phyloP scores from a whole-genome alignment of 2,329 filamentous ascomycete species.

The Alternaria postmessia region DNA sequence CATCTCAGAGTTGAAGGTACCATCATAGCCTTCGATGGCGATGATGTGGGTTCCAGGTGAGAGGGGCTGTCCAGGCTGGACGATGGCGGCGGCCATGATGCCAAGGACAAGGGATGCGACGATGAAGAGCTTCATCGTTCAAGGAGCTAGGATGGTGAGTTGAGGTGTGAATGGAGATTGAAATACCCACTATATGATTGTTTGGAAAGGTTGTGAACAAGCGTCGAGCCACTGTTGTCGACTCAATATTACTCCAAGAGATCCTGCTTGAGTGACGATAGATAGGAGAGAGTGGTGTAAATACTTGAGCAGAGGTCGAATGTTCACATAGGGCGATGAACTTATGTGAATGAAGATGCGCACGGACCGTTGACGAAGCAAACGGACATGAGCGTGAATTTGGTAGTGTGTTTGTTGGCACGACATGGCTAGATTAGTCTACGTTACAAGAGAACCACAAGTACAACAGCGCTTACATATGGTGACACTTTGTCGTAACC shows the following conservation, averaged over 20 bases:
- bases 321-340: background rate
- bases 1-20: background rate
- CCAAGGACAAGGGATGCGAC: background rate
- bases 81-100: background rate
- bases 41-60: background rate
- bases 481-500: no score
- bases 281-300: background rate
- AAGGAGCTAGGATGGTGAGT: background rate
- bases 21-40: background rate
- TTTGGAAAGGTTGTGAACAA: background rate
- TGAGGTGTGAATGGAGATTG: background rate
- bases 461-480: no score
- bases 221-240: background rate
- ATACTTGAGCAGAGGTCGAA: background rate
- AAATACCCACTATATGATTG: background rate
- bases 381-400: background rate
- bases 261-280: background rate
- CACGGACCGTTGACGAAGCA: conserved; percentile 7
- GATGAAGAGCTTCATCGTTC: conserved; percentile 11
- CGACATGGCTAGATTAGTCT: background rate
- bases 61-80: background rate
- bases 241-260: background rate
- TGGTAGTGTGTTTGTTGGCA: background rate
- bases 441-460: no score
- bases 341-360: background rate